phyloP scores from a whole-genome alignment of 768 basidiomycete genomes.

The Suillus brevipes region DNA sequence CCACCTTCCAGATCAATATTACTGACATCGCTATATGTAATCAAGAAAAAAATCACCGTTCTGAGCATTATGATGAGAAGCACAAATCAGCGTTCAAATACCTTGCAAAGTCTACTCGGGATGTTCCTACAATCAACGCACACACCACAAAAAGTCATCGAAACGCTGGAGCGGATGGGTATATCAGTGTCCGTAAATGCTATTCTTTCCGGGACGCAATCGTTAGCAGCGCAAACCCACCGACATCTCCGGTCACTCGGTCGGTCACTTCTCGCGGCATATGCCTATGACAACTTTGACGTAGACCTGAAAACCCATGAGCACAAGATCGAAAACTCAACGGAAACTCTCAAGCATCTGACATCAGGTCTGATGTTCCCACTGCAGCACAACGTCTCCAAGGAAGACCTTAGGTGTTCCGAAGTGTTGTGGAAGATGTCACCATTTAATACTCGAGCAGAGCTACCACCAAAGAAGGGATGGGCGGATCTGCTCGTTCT shows the following conservation, averaged over 20 bases:
- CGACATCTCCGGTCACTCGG: background rate
- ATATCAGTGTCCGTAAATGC: conserved; percentile 22
- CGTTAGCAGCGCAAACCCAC: conserved; percentile 20
- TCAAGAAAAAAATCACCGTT: conserved; percentile 15
- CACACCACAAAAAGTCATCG: conserved; percentile 28
- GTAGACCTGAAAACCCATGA: conserved; percentile 33
- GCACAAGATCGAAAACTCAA: conserved; percentile 33
- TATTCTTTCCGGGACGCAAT: conserved; percentile 16
- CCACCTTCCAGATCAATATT: background rate
- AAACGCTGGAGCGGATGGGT: conserved; percentile 28
- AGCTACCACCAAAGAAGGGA: conserved; percentile 3
- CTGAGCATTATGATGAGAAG: conserved; percentile 21
- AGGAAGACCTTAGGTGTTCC: conserved; percentile 32
- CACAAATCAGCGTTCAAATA: conserved; percentile 33
- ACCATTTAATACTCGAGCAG: conserved; percentile 20
- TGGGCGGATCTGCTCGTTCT: conserved; percentile 10
- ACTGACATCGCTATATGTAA: background rate
- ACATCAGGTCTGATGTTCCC: conserved; percentile 12
- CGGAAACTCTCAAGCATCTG: background rate
- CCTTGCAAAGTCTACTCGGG: conserved; percentile 26
- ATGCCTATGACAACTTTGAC: conserved; percentile 47
- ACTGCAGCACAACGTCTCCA: conserved; percentile 21
- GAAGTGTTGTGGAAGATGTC: conserved; percentile 35
- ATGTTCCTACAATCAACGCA: conserved; percentile 30
- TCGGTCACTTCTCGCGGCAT: conserved; percentile 10